Percentiles rank a stretch among this genome's conserved stretches.
Conservation (phyloP, 257 asterid genomes). For the Paulownia fortunei region DNA sequence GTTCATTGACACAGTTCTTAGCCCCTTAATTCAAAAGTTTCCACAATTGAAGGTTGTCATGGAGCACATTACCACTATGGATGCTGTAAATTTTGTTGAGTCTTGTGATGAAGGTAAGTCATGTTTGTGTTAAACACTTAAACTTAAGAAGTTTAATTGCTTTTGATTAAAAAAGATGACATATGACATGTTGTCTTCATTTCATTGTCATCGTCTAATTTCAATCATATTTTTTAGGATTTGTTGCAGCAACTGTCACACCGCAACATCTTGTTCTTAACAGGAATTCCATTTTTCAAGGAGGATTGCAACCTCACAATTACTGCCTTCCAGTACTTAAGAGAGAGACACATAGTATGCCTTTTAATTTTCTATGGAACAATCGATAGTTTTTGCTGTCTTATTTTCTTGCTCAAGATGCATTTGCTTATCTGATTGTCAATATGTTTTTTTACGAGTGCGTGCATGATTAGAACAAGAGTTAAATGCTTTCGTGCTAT, state of each 20-base stretch:
- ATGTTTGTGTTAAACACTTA: not conserved
- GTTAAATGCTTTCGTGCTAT: not conserved
- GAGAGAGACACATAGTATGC: slow-evolving; percentile 86
- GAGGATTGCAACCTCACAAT: slow-evolving; percentile 92
- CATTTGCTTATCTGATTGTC: not conserved
- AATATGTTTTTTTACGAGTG: not conserved
- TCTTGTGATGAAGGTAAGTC: slow-evolving; percentile 75
- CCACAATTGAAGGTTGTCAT: slow-evolving; percentile 87
- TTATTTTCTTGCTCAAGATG: not conserved
- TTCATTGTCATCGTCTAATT: slow-evolving; percentile 12
- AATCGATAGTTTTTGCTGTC: not conserved
- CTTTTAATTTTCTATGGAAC: slow-evolving; percentile 12
- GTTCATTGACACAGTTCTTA: slow-evolving; percentile 74
- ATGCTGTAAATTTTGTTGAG: slow-evolving; percentile 82
- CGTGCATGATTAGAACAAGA: not conserved
- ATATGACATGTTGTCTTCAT: not conserved
- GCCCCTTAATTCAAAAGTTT: slow-evolving; percentile 69
- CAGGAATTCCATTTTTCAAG: slow-evolving; percentile 91
- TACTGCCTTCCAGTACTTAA: slow-evolving; percentile 94
- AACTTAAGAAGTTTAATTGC: not conserved
- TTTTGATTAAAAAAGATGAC: not conserved
- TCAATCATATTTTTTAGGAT: slow-evolving; percentile 50
- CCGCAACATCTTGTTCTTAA: slow-evolving; percentile 95
- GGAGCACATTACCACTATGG: slow-evolving; percentile 96
- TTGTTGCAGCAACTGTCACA: slow-evolving; percentile 94